These are phyloP conservation scores for Alnus glutinosa DNA, from an alignment of 306 rosid genomes.

Conservation along the genomic window DNA sequence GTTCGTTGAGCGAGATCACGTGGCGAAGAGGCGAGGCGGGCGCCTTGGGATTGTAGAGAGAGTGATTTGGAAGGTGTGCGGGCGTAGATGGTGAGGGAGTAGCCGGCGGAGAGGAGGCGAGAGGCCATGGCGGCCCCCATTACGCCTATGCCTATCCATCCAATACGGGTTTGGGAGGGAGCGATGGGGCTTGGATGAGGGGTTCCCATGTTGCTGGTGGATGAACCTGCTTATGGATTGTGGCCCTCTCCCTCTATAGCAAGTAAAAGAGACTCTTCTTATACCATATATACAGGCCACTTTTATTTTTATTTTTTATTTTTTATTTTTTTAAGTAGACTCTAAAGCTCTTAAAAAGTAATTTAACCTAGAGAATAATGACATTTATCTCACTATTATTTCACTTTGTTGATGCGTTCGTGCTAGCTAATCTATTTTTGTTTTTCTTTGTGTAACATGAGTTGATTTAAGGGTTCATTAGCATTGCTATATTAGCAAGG, in stretches of 20 bases:
- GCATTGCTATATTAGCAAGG: too few species aligned
- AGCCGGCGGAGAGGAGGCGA: constrained; percentile 74
- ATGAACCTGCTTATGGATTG: neutral
- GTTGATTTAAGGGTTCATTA: too few species aligned
- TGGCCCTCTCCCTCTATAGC: neutral
- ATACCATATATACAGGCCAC: too few species aligned
- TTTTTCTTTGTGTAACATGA: too few species aligned
- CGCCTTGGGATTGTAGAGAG: constrained; percentile 58
- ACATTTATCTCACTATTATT: too few species aligned
- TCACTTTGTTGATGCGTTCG: too few species aligned
- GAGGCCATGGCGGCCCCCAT: constrained; percentile 89
- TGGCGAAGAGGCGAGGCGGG: constrained; percentile 44
- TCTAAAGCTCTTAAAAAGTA: too few species aligned
- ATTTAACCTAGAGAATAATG: too few species aligned
- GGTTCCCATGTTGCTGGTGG: constrained; percentile 1
- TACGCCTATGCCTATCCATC: constrained; percentile 83
- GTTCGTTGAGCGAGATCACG: constrained; percentile 41
- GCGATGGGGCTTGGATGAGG: constrained; percentile 58
- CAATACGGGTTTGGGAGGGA: constrained; percentile 55
- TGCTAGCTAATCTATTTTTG: too few species aligned
- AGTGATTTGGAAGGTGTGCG: constrained; percentile 66
- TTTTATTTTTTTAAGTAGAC: too few species aligned
- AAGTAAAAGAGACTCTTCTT: too few species aligned
- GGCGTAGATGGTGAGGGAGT: constrained; percentile 67
- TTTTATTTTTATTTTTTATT: too few species aligned